These are phyloP conservation scores for Ogataea saltuana DNA, from an alignment of 805 yeast species.

Conservation along the genomic window DNA sequence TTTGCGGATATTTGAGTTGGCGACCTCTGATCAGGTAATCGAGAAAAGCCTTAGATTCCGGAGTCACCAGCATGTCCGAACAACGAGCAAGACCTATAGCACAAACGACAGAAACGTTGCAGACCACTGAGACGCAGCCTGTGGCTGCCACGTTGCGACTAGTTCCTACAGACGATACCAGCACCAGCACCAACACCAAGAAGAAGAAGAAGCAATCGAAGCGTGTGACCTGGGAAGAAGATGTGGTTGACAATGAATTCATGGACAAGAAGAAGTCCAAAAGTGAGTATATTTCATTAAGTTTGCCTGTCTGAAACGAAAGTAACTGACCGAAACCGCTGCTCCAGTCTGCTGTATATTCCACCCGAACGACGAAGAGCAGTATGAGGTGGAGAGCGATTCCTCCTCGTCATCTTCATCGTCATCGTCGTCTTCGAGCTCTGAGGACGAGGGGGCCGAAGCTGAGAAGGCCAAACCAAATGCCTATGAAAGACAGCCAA, in stretches of 20 bases:
- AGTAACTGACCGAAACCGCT: no score
- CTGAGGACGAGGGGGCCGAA: slow-evolving; percentile 17
- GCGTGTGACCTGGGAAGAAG: slow-evolving; percentile 81
- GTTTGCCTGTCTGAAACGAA: no score
- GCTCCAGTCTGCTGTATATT: slow-evolving; percentile 70
- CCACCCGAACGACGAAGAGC: slow-evolving; percentile 69
- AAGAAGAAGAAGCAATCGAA: slow-evolving; percentile 36
- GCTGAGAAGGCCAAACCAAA: slow-evolving; percentile 49
- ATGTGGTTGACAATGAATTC: slow-evolving; percentile 85
- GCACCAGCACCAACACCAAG: not conserved
- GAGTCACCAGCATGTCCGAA: not conserved
- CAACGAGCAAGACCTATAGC: not conserved
- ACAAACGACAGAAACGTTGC: not conserved
- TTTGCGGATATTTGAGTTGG: no score
- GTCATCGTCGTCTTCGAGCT: slow-evolving; percentile 24
- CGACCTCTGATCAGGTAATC: no score
- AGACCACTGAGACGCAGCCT: slow-evolving; percentile 14
- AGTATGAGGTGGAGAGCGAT: slow-evolving; percentile 31
- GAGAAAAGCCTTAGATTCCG: no score
- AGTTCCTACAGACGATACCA: slow-evolving; percentile 19
- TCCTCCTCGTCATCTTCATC: slow-evolving; percentile 17
- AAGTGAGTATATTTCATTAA: slow-evolving; percentile 45
- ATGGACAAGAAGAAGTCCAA: slow-evolving; percentile 88
- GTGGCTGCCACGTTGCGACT: slow-evolving; percentile 24
- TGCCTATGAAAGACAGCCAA: slow-evolving; percentile 89